These are phyloP conservation scores for Metschnikowia gruessii DNA, from an alignment of 805 yeast genomes.

Conservation along the genomic window DNA sequence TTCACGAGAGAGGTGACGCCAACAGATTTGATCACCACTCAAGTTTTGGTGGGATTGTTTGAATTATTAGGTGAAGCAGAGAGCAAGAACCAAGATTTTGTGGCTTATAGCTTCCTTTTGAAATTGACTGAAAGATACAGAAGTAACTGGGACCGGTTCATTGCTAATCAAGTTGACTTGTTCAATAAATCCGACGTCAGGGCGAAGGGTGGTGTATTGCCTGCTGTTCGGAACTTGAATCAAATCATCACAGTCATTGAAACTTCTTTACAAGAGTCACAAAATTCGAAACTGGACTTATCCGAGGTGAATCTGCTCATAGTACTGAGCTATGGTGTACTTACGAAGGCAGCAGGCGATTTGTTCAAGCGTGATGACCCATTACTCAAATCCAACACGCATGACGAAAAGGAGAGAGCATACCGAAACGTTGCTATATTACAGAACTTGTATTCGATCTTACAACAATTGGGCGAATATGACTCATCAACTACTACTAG, in stretches of 20 bases:
- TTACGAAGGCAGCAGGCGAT: conserved; percentile 33
- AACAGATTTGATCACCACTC: conserved; percentile 33
- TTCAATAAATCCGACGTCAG: conserved; percentile 35
- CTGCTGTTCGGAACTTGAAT: conserved; percentile 33
- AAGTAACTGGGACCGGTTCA: conserved; percentile 56
- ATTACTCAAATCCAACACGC: conserved; percentile 40
- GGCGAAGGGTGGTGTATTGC: conserved; percentile 37
- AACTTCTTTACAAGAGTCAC: conserved; percentile 27
- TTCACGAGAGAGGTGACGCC: conserved; percentile 38
- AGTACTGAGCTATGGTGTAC: conserved; percentile 29
- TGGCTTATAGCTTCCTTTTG: conserved; percentile 46
- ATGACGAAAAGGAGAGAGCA: conserved; percentile 43
- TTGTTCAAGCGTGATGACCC: conserved; percentile 43
- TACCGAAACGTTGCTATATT: conserved; percentile 39
- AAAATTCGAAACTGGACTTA: conserved; percentile 2
- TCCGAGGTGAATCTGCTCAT: conserved; percentile 26
- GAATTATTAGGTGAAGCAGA: conserved; percentile 35
- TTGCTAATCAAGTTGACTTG: conserved; percentile 50
- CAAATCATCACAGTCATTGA: conserved; percentile 35
- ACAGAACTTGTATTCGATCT: conserved; percentile 38
- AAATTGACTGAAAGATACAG: conserved; percentile 51
- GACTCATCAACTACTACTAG: conserved; percentile 24
- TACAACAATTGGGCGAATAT: conserved; percentile 32
- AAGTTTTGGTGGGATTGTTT: conserved; percentile 31
- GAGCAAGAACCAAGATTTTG: conserved; percentile 58